Conservation (phyloP, 768 basidiomycete species). For the Arthromyces matolae region DNA sequence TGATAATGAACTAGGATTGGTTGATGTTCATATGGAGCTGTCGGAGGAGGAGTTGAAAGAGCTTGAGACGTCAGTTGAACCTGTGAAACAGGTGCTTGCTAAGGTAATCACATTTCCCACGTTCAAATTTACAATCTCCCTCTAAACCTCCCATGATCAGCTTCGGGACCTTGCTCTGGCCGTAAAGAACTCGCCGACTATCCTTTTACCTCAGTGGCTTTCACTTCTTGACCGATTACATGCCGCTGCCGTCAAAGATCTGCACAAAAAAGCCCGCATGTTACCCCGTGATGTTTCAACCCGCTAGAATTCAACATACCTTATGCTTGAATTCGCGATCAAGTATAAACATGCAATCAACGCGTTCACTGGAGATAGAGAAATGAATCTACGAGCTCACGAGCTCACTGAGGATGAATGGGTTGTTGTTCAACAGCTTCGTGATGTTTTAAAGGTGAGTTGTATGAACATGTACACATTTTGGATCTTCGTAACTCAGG, state of each 20-base stretch:
- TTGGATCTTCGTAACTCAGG: too few species aligned
- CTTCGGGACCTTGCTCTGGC: too few species aligned
- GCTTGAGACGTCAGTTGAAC: slow-evolving; percentile 13
- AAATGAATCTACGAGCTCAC: slow-evolving; percentile 13
- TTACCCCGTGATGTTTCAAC: slow-evolving; percentile 32
- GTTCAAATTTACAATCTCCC: too few species aligned
- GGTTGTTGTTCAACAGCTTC: slow-evolving; percentile 23
- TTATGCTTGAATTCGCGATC: slow-evolving; percentile 28
- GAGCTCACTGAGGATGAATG: slow-evolving; percentile 24
- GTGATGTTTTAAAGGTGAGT: slow-evolving; percentile 23
- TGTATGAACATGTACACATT: too few species aligned
- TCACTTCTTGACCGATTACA: background rate
- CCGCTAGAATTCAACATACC: slow-evolving; percentile 31
- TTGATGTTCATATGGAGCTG: slow-evolving; percentile 7
- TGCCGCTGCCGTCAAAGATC: slow-evolving; percentile 9
- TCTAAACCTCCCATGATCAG: too few species aligned
- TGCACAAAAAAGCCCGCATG: slow-evolving; percentile 9
- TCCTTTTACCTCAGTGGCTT: slow-evolving; percentile 28
- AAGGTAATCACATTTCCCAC: slow-evolving; percentile 29
- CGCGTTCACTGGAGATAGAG: slow-evolving; percentile 14
- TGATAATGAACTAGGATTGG: slow-evolving; percentile 4
- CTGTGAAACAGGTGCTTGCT: slow-evolving; percentile 18
- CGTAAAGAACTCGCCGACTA: too few species aligned
- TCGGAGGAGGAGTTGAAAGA: slow-evolving; percentile 13
- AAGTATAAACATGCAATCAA: slow-evolving; percentile 23